Percentiles rank a stretch among this genome's conserved stretches.
phyloP scores from a whole-genome alignment of 1,284 basidiomycete species.

The Athelia sp. region DNA sequence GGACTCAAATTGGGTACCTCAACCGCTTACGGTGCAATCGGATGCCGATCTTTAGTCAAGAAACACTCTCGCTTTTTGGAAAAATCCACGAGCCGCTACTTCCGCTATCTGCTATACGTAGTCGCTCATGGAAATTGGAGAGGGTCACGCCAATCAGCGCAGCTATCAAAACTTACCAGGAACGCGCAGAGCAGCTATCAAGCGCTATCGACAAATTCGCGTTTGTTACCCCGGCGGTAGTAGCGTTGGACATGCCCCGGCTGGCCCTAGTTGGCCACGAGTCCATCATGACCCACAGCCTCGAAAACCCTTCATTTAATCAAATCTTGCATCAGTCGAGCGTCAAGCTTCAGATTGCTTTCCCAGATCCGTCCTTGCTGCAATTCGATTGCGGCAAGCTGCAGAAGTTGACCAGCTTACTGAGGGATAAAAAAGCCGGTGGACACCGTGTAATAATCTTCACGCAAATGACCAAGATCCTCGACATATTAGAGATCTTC shows the following conservation, averaged over 20 bases:
- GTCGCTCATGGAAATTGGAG: slow-evolving; percentile 34
- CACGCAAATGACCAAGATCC: slow-evolving; percentile 94
- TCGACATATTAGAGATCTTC: slow-evolving; percentile 94
- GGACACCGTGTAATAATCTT: slow-evolving; percentile 93
- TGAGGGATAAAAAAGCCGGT: slow-evolving; percentile 81
- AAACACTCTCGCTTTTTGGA: slow-evolving; percentile 46
- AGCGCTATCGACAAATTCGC: slow-evolving; percentile 70
- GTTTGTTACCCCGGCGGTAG: slow-evolving; percentile 78
- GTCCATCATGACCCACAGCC: slow-evolving; percentile 24
- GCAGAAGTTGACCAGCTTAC: slow-evolving; percentile 75
- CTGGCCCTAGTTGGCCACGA: slow-evolving; percentile 49
- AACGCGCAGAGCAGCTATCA: slow-evolving; percentile 55
- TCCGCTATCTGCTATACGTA: slow-evolving; percentile 48
- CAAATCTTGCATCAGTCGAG: slow-evolving; percentile 64
- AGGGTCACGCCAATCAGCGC: slow-evolving; percentile 35
- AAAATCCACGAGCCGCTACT: slow-evolving; percentile 44
- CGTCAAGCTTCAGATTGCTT: slow-evolving; percentile 90
- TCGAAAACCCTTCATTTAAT: slow-evolving; percentile 49
- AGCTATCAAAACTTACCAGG: slow-evolving; percentile 60
- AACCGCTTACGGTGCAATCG: slow-evolving; percentile 72
- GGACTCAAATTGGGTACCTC: slow-evolving; percentile 69
- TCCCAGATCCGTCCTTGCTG: slow-evolving; percentile 85
- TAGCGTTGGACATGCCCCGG: slow-evolving; percentile 71
- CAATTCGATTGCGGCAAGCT: slow-evolving; percentile 98
- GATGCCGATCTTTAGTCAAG: slow-evolving; percentile 62